Evolutionary conservation across 75 land plant genomes (phyloP), one percentile per base, ranked within the genome.

Genomic region (Picea sitchensis): DNA sequence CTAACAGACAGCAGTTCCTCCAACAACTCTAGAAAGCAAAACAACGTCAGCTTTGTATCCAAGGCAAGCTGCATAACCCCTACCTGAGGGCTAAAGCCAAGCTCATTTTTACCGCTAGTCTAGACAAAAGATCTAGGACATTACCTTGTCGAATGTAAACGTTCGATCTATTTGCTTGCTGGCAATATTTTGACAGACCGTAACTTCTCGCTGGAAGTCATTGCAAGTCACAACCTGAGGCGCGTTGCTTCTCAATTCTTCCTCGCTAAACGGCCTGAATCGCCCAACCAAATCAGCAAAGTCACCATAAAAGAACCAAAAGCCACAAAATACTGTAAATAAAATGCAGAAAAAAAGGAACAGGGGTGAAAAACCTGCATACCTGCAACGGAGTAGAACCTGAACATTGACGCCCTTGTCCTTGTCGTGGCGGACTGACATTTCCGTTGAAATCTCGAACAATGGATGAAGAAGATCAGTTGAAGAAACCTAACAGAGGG

Each of bases 101-200:
- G 0, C 14, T 2, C 12, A 47, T 41, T 44, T 2, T 44, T 41
- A 12, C 47, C 74, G 1, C 9, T 18, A 71, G 9, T 41, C 34
- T 67, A 9, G 12, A n/a, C 14, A 2, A n/a, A 69, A 41, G 0
- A 0, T 8, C 13, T 14, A 26, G 34, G 51, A 73, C 1, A 15
- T 56, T 57, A 94, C 96, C 94, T 94, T 94, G 61, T 94, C 96
- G 62, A 94, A 94, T 12, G 94, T 92, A 76, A 94, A 94, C 67
- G 91, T 85, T 75, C 95, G 76, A 73, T 93, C 95, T 36, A 91
- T 73, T 59, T 91, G 93, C 81, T 93, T 93, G 44, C 93, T 89
- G 32, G 96, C 96, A 20, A 94, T 94, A 73, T 80, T 87, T 86
- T 92, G 96, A 13, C 88, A 83, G 18, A 94, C 92, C 0, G 94